These are phyloP conservation scores for Isatis lusitanica DNA, from an alignment of 441 rosid genomes.

Conservation along the genomic window DNA sequence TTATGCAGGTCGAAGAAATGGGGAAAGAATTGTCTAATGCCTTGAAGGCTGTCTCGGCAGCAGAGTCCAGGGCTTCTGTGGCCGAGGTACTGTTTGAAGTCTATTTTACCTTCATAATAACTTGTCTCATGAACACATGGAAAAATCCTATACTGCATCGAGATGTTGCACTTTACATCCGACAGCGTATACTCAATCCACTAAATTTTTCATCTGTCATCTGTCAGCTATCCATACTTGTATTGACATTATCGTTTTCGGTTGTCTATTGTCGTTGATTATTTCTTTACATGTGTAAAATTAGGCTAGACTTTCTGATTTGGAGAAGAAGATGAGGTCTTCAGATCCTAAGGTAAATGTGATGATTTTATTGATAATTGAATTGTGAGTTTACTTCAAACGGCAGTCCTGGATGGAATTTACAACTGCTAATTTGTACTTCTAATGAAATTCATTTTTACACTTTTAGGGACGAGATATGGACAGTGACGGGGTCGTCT, in stretches of 20 bases:
- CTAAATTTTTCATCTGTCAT: conserved; percentile 9
- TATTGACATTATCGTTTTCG: conserved; percentile 1
- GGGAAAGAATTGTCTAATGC: conserved; percentile 77
- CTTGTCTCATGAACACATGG: conserved; percentile 11
- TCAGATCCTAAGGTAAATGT: conserved; percentile 66
- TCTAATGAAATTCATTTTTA: conserved; percentile 3
- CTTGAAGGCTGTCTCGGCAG: conserved; percentile 72
- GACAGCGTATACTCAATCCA: not conserved
- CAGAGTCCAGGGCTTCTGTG: conserved; percentile 86
- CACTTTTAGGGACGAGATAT: conserved; percentile 50
- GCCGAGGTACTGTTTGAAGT: conserved; percentile 67
- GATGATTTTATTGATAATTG: not conserved
- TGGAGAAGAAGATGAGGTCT: conserved; percentile 63
- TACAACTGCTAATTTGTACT: conserved; percentile 7
- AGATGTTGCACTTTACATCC: not conserved
- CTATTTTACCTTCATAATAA: conserved; percentile 8
- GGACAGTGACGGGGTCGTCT: conserved; percentile 41
- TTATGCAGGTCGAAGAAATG: conserved; percentile 89
- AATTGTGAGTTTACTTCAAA: conserved; percentile 3
- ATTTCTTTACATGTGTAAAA: conserved; percentile 15
- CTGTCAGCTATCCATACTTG: conserved; percentile 5
- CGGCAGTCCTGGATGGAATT: conserved; percentile 11
- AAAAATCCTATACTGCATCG: not conserved
- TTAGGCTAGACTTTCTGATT: conserved; percentile 78
- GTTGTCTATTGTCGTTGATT: conserved; percentile 23